A percentile compares a stretch with the other conserved stretches of the same genome.
These are phyloP conservation scores for Botrytis medusae DNA, from an alignment of 2,329 filamentous ascomycete genomes.

Conservation along the genomic window DNA sequence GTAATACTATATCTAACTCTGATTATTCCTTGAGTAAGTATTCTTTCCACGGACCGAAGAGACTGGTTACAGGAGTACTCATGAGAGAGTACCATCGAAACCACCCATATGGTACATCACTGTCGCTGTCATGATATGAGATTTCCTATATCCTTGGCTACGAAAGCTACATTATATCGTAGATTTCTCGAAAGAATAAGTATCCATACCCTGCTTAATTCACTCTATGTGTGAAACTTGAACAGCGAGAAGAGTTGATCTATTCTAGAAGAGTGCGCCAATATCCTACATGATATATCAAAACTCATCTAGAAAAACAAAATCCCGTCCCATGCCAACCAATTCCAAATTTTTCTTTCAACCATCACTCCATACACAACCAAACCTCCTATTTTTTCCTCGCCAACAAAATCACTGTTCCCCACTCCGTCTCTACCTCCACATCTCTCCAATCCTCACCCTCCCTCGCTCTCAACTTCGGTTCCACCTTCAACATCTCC, in stretches of 20 bases:
- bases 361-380: background rate
- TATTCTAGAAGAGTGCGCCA: background rate
- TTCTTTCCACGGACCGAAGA: background rate
- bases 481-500: constrained; percentile 53
- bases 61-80: background rate
- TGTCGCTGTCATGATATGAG: too few species aligned
- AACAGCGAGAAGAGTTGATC: background rate
- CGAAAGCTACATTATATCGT: too few species aligned
- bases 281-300: background rate
- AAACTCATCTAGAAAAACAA: background rate
- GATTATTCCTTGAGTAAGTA: too few species aligned
- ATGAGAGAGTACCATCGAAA: background rate
- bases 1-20: background rate
- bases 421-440: constrained; percentile 60
- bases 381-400: constrained; percentile 41
- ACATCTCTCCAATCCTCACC: constrained; percentile 53
- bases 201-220: background rate
- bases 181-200: too few species aligned
- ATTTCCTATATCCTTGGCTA: too few species aligned
- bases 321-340: background rate
- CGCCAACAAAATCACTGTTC: constrained; percentile 58
- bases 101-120: too few species aligned
- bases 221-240: background rate
- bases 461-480: constrained; percentile 48
- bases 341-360: background rate